Conservation (phyloP, 257 asterid genomes). For the Nicotiana tomentosiformis region DNA sequence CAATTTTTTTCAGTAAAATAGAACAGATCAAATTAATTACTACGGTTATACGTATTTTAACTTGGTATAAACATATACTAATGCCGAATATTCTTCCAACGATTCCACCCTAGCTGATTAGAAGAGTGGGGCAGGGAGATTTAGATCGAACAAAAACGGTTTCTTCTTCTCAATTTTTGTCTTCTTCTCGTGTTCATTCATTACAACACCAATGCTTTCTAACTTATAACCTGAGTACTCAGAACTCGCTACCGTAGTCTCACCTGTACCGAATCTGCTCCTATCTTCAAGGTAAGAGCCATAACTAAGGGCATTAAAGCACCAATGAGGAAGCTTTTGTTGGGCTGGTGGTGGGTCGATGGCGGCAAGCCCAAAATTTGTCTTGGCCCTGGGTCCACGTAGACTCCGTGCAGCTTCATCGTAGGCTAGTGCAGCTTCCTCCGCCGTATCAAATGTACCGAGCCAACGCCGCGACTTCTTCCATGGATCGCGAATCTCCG, state of each 20-base stretch:
- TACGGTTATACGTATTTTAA: no score
- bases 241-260: conserved; percentile 10
- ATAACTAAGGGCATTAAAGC: conserved; percentile 16
- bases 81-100: no score
- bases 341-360: conserved; percentile 1
- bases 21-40: no score
- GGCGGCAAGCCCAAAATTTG: conserved; percentile 31
- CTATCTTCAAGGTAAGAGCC: conserved; percentile 20
- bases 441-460: conserved; percentile 70
- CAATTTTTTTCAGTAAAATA: no score
- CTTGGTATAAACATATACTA: no score
- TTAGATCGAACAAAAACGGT: conserved; percentile 54
- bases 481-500: conserved; percentile 74
- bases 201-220: conserved; percentile 27
- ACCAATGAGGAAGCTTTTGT: conserved; percentile 1
- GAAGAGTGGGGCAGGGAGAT: conserved; percentile 53
- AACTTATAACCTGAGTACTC: conserved; percentile 38
- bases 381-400: conserved; percentile 60
- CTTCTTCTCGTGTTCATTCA: conserved; percentile 30
- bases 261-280: conserved; percentile 4
- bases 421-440: conserved; percentile 65
- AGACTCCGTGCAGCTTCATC: conserved; percentile 53
- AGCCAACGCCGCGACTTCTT: conserved; percentile 66
- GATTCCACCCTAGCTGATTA: conserved; percentile 2
- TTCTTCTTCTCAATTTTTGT: conserved; percentile 32